Base-by-base conservation (phyloP, 768 basidiomycete genomes). In the Lentinula boryana region DNA sequence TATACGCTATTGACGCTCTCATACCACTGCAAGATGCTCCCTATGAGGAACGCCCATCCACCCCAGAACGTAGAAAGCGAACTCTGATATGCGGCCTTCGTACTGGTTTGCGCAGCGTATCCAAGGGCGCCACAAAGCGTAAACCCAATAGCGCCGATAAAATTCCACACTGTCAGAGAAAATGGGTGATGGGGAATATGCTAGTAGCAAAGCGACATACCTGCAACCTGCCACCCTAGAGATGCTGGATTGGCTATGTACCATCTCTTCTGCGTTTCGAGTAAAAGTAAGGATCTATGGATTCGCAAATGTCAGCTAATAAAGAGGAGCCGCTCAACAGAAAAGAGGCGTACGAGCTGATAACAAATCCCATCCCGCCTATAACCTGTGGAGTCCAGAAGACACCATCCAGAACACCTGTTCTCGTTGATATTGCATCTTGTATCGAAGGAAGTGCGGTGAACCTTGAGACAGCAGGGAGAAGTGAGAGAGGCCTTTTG, bases 311-410 rank as follows among this genome's bases (percentile, higher is more conserved):
- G 18, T 21, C 6, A 3, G 36, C 49, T 36, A 52, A n/a, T n/a
- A n/a, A n/a, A n/a, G 5, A 50, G 3, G 40, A 4, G 23, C 36
- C 32, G 18, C 46, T 31, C 38, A 10, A 44, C 21, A 54, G 40
- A 53, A 31, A 58, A 3, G 31, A 23, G 38, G 44, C 71, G 58
- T 60, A 77, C 76, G 75, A 68, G 64, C 78, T 78, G 54, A 84
- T 75, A 56, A 85, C 77, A 67, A 85, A 87, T 1, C 86, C 85
- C 1, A 69, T 70, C 0, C 85, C 85, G 41, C 86, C 86, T 18
- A 86, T 66, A 9, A 87, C 84, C 63, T 86, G 85, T 0, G 86
- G 86, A 0, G 80, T 76, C 84, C 84, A 86, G 68, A 75, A 86
- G 35, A 83, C 76, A 10, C 83, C 79, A 62, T 83, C 78, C 15